These are phyloP conservation scores for Termitomyces heimii DNA, from an alignment of 768 basidiomycete species.

Conservation along the genomic window DNA sequence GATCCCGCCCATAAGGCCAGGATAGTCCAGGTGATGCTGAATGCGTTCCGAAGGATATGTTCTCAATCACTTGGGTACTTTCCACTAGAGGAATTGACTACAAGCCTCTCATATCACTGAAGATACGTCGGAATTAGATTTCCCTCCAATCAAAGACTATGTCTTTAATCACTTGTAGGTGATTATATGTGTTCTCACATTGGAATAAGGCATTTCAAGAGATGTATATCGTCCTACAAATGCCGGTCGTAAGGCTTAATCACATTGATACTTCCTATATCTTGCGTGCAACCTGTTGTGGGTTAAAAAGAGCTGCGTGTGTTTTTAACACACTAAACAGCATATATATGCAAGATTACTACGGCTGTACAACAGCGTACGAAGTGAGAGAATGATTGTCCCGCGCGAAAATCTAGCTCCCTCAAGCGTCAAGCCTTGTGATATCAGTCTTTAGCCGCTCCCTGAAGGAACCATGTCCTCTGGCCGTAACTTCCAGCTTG, in stretches of 20 bases:
- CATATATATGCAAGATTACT: not conserved
- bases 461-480: conserved; percentile 18
- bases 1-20: conserved; percentile 21
- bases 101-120: not conserved
- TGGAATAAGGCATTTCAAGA: not conserved
- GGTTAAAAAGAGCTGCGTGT: not conserved
- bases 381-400: not conserved
- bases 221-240: not conserved
- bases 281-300: not conserved
- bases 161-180: not conserved
- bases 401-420: not conserved
- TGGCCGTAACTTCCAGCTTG: conserved; percentile 31
- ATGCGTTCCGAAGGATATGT: conserved; percentile 35
- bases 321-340: not conserved
- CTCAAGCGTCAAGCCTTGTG: conserved; percentile 15
- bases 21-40: conserved; percentile 45
- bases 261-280: not conserved
- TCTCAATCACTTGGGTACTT: conserved; percentile 37
- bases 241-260: not conserved
- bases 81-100: not conserved
- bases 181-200: not conserved
- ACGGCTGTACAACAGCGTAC: not conserved
- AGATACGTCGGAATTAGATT: conserved; percentile 22
- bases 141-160: conserved; percentile 15
- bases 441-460: conserved; percentile 30